These are phyloP conservation scores for Penicillium malachiteum DNA, from an alignment of 495 filamentous ascomycete genomes.

Conservation along the genomic window DNA sequence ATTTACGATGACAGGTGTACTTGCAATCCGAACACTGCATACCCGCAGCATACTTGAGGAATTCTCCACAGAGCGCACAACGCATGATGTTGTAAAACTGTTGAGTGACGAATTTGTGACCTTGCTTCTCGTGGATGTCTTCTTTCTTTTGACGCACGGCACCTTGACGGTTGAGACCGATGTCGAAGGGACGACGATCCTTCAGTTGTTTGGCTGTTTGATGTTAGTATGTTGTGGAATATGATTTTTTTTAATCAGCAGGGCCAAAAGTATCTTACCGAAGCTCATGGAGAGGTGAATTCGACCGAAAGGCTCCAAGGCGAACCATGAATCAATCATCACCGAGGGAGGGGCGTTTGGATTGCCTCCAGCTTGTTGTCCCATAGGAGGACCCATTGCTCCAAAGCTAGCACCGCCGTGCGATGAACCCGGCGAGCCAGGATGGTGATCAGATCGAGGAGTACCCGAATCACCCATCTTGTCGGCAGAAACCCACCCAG, in stretches of 20 bases:
- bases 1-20: slow-evolving; percentile 97
- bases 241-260: not conserved
- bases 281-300: slow-evolving; percentile 88
- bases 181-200: slow-evolving; percentile 71
- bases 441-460: slow-evolving; percentile 34
- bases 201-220: slow-evolving; percentile 63
- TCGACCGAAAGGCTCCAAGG: slow-evolving; percentile 87
- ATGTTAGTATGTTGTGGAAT: slow-evolving; percentile 31
- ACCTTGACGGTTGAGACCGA: slow-evolving; percentile 90
- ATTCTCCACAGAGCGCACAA: slow-evolving; percentile 95
- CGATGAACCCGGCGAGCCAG: slow-evolving; percentile 44
- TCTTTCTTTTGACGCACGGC: slow-evolving; percentile 96
- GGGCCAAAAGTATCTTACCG: slow-evolving; percentile 47
- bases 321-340: slow-evolving; percentile 93
- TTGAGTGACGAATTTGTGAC: slow-evolving; percentile 96
- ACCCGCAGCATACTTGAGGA: slow-evolving; percentile 95
- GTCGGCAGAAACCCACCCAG: slow-evolving; percentile 96
- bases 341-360: slow-evolving; percentile 49
- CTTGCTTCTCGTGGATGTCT: slow-evolving; percentile 95
- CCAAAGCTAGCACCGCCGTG: slow-evolving; percentile 29
- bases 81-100: slow-evolving; percentile 99
- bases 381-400: slow-evolving; percentile 18
- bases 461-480: slow-evolving; percentile 67
- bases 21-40: slow-evolving; percentile 99
- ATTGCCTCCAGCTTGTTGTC: slow-evolving; percentile 22